These are phyloP conservation scores for Argentina anserina DNA, from an alignment of 306 rosid species.

Conservation along the genomic window DNA sequence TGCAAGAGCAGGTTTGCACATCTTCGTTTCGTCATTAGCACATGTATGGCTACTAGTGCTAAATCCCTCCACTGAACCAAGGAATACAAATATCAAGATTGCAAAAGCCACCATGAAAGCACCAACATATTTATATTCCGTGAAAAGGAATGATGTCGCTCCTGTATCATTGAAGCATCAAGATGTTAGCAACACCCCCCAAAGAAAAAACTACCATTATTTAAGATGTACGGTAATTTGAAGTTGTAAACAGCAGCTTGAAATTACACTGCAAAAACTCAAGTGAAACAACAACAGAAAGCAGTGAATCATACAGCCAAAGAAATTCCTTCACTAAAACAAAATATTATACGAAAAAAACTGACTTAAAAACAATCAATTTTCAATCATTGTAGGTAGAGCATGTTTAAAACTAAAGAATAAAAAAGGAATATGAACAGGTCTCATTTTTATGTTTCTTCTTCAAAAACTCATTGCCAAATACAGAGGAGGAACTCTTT, in stretches of 20 bases:
- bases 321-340: too few relatives aligned
- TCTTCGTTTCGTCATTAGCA: conserved; percentile 54
- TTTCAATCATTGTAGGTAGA: neutral
- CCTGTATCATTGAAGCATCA: conserved; percentile 48
- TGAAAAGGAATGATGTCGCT: conserved; percentile 89
- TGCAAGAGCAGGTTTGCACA: conserved; percentile 87
- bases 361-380: neutral
- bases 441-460: neutral
- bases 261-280: neutral
- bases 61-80: conserved; percentile 94
- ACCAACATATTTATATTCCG: conserved; percentile 76
- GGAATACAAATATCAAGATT: conserved; percentile 77
- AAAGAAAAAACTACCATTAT: neutral
- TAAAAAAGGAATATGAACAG: neutral
- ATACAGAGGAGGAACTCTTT: neutral
- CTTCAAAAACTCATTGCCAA: neutral
- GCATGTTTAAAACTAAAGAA: neutral
- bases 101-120: conserved; percentile 87
- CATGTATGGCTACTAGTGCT: conserved; percentile 67
- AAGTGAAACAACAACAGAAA: neutral
- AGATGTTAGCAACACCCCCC: conserved; percentile 14
- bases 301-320: neutral
- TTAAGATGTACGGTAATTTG: neutral
- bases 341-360: neutral
- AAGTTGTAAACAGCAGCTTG: neutral